Evolutionary conservation across 2,329 filamentous ascomycete genomes (phyloP), one percentile per base, ranked within the genome.

Genomic region (Teratosphaeria epicoccoides): DNA sequence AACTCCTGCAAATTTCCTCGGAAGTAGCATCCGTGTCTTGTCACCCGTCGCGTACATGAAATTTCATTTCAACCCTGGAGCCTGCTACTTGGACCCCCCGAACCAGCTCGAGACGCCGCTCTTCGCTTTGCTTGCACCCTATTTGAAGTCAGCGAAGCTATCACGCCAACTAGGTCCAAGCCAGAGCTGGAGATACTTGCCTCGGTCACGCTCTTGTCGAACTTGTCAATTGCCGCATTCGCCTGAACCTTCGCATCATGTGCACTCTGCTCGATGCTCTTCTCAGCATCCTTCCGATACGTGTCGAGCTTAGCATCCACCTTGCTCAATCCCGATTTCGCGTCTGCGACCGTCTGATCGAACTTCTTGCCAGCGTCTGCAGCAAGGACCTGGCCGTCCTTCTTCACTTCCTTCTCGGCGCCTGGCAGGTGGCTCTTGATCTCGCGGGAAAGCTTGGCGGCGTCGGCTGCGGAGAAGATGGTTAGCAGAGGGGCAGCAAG

Each of bases 151-250:
- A 40, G 24, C 47, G 14, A 49, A 26, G n/a, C 23, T 17, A 12
- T 20, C 17, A 17, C 17, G n/a, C 14, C 26, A 10, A 12, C 26
- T 28, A 7, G 26, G 20, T 20, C 10, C n/a, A 4, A 23, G 14
- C 6, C 23, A 28, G 6, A 46, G 17, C 44, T 11, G 2, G 29
- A 23, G 17, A 6, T 43, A 23, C 29, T 25, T 6, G 53, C 58
- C 53, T 64, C 55, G 6, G 29, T 86, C 49, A 95, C 84, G 59
- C 82, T 89, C 63, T 82, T 80, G 72, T 95, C 90, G 63, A 90
- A 84, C 68, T 85, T 81, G 70, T 96, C 85, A 49, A 93, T 72
- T 9, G 74, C 73, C 45, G 66, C 65, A 59, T 77, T 74, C 58
- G 80, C 56, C 51, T 77, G 71, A 53, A 68, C 71, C 55, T 72